Evolutionary conservation across 768 basidiomycete genomes (phyloP), one percentile per base, ranked within the genome.

Genomic region (Suillus spraguei): DNA sequence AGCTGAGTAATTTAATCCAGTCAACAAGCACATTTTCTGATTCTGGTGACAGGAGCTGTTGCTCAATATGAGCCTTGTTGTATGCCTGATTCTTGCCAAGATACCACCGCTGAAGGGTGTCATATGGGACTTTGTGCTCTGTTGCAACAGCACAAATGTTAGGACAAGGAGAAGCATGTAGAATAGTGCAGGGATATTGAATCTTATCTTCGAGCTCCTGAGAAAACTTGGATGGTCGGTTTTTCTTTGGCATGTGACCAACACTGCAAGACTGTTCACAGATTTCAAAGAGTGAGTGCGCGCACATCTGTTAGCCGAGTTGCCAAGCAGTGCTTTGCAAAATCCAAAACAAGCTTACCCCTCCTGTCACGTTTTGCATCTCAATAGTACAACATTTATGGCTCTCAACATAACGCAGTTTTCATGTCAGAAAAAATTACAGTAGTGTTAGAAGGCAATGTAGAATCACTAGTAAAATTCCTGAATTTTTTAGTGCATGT

Each of bases 11-110:
- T 6, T 53, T 53, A 35, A 67, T 49, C 68, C 68, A 74, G 7
- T 72, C 67, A 53, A 65, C 42, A 10, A 72, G 63, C 2, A 65
- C 68, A 7, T n/a, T 9, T 52, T 73, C 71, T 47, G 67, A 28
- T 22, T 44, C 39, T 2, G 47, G 60, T n/a, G 54, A 63, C 11
- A 73, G 70, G n/a, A 67, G 50, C 50, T 71, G 71, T 60, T 70
- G 69, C 2, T 52, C 36, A 10, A 42, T 47, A 56, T 67, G 66
- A 16, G 67, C 69, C n/a, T 13, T 44, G 42, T 22, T 6, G 39
- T 53, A 60, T n/a, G 64, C 17, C 58, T 62, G 44, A 32, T 11
- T 41, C 39, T 41, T 41, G 39, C 39, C 39, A 41, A 41, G 39
- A 41, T 41, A 41, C 6, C 39, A 53, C 46, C 22, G 13, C 47